Evolutionary conservation across 1,284 basidiomycete species (phyloP), one percentile per base, ranked within the genome.

Genomic region (Fomes fomentarius): DNA sequence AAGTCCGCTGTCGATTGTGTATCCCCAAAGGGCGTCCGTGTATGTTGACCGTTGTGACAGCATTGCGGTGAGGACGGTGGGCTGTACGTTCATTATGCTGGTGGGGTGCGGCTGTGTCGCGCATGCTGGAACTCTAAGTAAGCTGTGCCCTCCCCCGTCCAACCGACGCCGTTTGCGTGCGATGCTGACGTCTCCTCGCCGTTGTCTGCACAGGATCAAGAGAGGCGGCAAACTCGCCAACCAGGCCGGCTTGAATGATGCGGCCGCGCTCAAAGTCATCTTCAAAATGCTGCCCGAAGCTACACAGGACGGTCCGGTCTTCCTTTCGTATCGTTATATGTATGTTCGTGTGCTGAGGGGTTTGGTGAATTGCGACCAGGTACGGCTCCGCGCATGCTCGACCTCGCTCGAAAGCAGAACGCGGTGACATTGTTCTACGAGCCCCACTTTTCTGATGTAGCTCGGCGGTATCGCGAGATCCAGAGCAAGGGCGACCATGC

Each of bases 181-280:
- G n/a, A 40, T 51, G 33, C 50, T 52, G 24, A 56, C 54, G 4
- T 30, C 28, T 30, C 6, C 12, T 6, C 28, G 28, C 28, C n/a
- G n/a, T n/a, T n/a, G n/a, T n/a, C n/a, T n/a, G 12, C 28, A 30
- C 6, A 30, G 28, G 28, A 12, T 30, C 28, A 30, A 30, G 28
- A 30, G 28, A 30, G 28, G 28, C 28, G 28, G 28, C 28, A 12
- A 6, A 12, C 28, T 30, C 28, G 28, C 28, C 28, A 30, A 30
- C 7, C 28, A 30, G 12, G 28, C 28, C 6, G 28, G 28, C 28
- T 12, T 30, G 14, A 47, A 22, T 34, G 46, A 47, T n/a, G 28
- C 28, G 12, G 6, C 28, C 7, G 28, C 19, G 12, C 28, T 30
- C 28, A 30, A 30, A 12, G 35, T 15, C 17, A 15, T 50, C 19